Percentiles rank a stretch among this genome's conserved stretches.
These are phyloP conservation scores for Samsoniella hepiali DNA, from an alignment of 2,329 filamentous ascomycete genomes.

Conservation along the genomic window DNA sequence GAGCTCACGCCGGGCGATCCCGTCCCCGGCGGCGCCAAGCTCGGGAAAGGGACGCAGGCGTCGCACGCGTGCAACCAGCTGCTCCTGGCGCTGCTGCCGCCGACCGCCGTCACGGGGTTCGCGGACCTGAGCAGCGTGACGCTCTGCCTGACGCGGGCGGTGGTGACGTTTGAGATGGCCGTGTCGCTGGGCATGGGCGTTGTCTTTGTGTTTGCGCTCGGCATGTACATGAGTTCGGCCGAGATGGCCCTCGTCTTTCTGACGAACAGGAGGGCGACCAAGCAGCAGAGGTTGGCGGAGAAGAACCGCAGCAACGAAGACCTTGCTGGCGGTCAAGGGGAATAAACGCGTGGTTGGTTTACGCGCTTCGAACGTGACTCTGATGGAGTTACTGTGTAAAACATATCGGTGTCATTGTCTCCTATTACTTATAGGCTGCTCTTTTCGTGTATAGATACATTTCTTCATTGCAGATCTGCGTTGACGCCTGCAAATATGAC, in stretches of 20 bases:
- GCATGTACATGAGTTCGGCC: conserved; percentile 23
- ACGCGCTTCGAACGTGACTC: too few relatives aligned
- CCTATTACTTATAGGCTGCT: too few relatives aligned
- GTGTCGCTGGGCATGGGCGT: conserved; percentile 27
- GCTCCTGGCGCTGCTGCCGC: conserved; percentile 26
- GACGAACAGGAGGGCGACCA: background rate
- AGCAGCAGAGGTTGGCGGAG: background rate
- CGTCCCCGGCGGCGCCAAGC: background rate
- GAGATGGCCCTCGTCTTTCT: conserved; percentile 23
- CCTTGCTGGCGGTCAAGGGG: too few relatives aligned
- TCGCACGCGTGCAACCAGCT: conserved; percentile 27
- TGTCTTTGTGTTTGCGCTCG: conserved; percentile 24
- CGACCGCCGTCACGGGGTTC: conserved; percentile 29
- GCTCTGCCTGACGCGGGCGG: conserved; percentile 27
- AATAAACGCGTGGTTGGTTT: too few relatives aligned
- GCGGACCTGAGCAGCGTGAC: conserved; percentile 27
- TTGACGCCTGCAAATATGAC: too few relatives aligned
- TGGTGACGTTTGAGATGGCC: conserved; percentile 28
- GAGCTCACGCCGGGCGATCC: conserved; percentile 3
- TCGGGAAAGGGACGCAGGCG: conserved; percentile 2
- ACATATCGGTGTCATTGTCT: too few relatives aligned
- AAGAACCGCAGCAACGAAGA: too few relatives aligned
- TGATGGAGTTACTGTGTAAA: too few relatives aligned
- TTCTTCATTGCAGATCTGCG: too few relatives aligned
- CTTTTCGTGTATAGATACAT: background rate